Base-by-base conservation (phyloP, 225 moss, liverwort and hornwort species). In the Sphagnum tenellum region DNA sequence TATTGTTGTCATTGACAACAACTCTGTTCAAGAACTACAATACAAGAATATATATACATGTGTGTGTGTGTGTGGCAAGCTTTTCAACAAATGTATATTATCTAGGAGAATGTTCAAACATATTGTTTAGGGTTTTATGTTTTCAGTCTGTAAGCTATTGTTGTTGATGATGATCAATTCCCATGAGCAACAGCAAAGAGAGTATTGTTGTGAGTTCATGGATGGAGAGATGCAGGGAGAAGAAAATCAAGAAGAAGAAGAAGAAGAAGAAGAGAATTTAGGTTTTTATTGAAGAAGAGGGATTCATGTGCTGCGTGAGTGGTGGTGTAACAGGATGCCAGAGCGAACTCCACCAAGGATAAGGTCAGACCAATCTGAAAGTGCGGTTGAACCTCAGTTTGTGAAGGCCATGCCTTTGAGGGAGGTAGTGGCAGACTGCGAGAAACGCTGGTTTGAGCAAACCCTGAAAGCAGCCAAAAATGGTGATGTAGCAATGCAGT, bases 371-470 rank as follows among this genome's bases (percentile, higher is more conserved):
- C 9, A 0, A 5, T 45, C 74, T n/a, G 80, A 73, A 29, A 72
- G 60, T 58, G 62, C 75, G 9, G 61, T 47, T 12, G 79, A 86
- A 55, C 55, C 82, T 50, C 75, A 79, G 12, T 86, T 82, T 60
- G 69, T 76, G 4, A 83, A 80, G 61, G 73, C 82, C 45, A 69
- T 75, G 60, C 93, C 93, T 4, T 67, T 98, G 76, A 90, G 89
- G 77, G 89, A 80, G 64, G 93, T 98, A 56, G 98, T 98, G 45
- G 89, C 87, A 44, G 86, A 85, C 69, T 98, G 98, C 58, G 93
- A 90, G 73, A 85, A 83, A 57, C 90, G 93, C 3, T 98, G 93
- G 93, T 98, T 93, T 71, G 89, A 90, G 69, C 81, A 89, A 55
- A 76, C 98, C 6, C 78, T 98, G 64, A 90, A 93, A 76, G 85